These are phyloP conservation scores for Aspergillus sclerotiicarbonarius DNA, from an alignment of 495 filamentous ascomycete species.

Conservation along the genomic window DNA sequence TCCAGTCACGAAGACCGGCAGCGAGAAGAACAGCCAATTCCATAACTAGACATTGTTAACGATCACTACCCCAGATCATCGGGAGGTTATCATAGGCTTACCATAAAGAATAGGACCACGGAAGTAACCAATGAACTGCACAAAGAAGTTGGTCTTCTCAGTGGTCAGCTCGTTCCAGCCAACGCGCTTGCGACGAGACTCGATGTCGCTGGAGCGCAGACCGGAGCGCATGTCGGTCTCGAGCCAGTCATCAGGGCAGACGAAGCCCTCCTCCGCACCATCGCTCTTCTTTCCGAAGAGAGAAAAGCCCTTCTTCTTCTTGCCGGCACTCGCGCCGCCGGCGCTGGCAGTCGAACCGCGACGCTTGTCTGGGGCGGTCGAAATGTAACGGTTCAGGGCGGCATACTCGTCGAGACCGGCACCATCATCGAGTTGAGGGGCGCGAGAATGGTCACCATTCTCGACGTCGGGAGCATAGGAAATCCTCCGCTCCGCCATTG, in stretches of 20 bases:
- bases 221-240: constrained; percentile 67
- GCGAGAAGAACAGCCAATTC: constrained; percentile 78
- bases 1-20: constrained; percentile 78
- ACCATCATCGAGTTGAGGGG: constrained; percentile 31
- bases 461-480: constrained; percentile 54
- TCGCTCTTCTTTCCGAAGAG: constrained; percentile 51
- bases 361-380: constrained; percentile 60
- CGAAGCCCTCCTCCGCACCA: constrained; percentile 42
- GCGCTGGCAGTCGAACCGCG: constrained; percentile 56
- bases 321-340: constrained; percentile 38
- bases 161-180: constrained; percentile 74
- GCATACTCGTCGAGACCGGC: constrained; percentile 49
- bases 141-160: constrained; percentile 75
- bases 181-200: constrained; percentile 61
- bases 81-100: too few species aligned
- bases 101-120: constrained; percentile 82
- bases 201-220: constrained; percentile 57
- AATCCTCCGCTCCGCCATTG: constrained; percentile 54
- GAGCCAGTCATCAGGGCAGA: constrained; percentile 69
- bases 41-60: constrained; percentile 71
- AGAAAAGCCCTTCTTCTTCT: constrained; percentile 53
- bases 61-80: too few species aligned
- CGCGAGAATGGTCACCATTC: constrained; percentile 46
- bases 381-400: constrained; percentile 63
- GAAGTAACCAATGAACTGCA: constrained; percentile 78